A percentile compares a stretch with the other conserved stretches of the same genome.
Evolutionary conservation across 2,329 filamentous ascomycete species (phyloP).

Genomic region (Chalaropsis thielavioides): DNA sequence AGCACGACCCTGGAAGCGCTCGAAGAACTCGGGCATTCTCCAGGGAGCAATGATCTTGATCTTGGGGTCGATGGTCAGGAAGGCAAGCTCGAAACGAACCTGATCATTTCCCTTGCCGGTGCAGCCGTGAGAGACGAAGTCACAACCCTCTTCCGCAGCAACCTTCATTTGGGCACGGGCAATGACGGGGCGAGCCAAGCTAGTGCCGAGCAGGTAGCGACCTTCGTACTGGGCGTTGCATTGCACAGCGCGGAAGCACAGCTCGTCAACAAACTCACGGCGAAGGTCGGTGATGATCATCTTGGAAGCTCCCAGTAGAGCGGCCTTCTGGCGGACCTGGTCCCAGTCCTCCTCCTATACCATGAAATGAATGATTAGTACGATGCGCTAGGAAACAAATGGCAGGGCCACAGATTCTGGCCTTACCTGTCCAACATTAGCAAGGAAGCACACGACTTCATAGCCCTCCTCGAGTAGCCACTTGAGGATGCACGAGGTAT

Average conservation of each 20-base stretch:
- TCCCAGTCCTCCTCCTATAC: slow-evolving; percentile 21
- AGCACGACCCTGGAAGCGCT: slow-evolving; percentile 54
- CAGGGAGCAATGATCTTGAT: slow-evolving; percentile 66
- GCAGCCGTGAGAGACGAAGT: slow-evolving; percentile 28
- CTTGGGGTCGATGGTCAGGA: slow-evolving; percentile 38
- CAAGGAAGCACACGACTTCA: slow-evolving; percentile 31
- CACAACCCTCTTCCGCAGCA: slow-evolving; percentile 25
- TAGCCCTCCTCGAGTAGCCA: slow-evolving; percentile 26
- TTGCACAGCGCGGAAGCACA: slow-evolving; percentile 62
- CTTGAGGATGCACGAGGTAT: slow-evolving; percentile 30
- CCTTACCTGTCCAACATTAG: slow-evolving; percentile 50
- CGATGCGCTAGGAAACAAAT: neutral
- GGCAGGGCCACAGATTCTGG: too few species aligned
- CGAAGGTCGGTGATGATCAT: slow-evolving; percentile 46
- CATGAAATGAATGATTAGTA: neutral
- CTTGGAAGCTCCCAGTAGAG: slow-evolving; percentile 23
- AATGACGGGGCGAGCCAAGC: slow-evolving; percentile 49
- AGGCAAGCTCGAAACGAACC: slow-evolving; percentile 29
- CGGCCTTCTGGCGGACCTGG: slow-evolving; percentile 29
- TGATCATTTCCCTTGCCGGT: slow-evolving; percentile 42
- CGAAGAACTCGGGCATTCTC: slow-evolving; percentile 54
- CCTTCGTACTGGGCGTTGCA: slow-evolving; percentile 52
- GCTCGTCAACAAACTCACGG: slow-evolving; percentile 58
- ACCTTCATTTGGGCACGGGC: slow-evolving; percentile 44
- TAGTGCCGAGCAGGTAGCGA: slow-evolving; percentile 31